Conservation (phyloP, 2,329 filamentous ascomycete species). For the Talaromyces sp. region DNA sequence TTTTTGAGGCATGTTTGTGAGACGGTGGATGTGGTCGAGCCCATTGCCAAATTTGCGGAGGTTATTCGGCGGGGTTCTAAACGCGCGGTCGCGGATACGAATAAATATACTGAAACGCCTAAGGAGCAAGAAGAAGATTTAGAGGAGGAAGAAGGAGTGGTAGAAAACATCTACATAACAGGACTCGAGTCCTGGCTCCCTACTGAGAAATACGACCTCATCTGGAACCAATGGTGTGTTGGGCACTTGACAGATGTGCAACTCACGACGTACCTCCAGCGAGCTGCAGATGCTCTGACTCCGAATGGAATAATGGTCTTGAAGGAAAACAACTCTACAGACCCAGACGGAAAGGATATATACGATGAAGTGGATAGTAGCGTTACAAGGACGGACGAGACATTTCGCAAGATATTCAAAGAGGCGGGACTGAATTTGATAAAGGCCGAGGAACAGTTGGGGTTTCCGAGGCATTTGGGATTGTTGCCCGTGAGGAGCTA, state of each 20-base stretch:
- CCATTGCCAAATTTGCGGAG: conserved; percentile 74
- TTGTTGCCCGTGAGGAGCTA: conserved; percentile 75
- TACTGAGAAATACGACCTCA: conserved; percentile 64
- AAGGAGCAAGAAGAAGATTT: not conserved
- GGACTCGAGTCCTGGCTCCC: conserved; percentile 71
- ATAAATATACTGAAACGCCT: no score
- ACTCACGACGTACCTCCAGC: conserved; percentile 63
- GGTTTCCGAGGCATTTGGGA: conserved; percentile 60
- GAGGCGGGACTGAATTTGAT: conserved; percentile 67
- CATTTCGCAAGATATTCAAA: conserved; percentile 67
- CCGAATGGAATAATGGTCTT: conserved; percentile 57
- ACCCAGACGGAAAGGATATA: conserved; percentile 56
- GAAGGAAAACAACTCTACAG: conserved; percentile 73
- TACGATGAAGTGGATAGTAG: conserved; percentile 74
- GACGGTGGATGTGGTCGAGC: conserved; percentile 79
- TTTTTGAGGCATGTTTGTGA: conserved; percentile 69
- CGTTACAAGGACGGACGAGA: conserved; percentile 72
- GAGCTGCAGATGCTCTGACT: conserved; percentile 55
- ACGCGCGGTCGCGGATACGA: no score
- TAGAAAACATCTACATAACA: conserved; percentile 66
- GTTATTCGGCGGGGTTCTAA: conserved; percentile 45
- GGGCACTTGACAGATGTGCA: conserved; percentile 76
- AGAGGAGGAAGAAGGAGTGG: conserved; percentile 38
- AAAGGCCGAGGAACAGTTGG: conserved; percentile 67
- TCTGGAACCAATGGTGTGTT: conserved; percentile 91